phyloP scores from a whole-genome alignment of 2,329 filamentous ascomycete species.

The Paraconiothyrium brasiliense region DNA sequence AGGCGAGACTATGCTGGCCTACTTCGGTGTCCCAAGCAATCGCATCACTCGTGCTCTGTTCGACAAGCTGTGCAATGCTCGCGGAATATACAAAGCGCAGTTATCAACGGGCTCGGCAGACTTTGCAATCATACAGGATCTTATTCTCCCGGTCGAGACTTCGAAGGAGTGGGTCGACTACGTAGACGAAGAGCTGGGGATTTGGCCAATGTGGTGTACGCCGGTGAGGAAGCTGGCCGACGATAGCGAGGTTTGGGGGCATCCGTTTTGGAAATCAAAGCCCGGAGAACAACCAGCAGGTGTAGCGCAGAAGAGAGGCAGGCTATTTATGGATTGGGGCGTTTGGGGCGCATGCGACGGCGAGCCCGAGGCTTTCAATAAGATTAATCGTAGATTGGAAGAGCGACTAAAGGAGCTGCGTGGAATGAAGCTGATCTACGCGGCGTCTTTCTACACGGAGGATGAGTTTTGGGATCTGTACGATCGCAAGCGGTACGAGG shows the following conservation, averaged over 20 bases:
- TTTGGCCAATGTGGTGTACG: slow-evolving; percentile 66
- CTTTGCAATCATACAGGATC: slow-evolving; percentile 67
- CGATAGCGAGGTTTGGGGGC: slow-evolving; percentile 18
- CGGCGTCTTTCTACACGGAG: slow-evolving; percentile 79
- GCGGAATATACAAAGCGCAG: slow-evolving; percentile 67
- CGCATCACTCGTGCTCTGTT: slow-evolving; percentile 63
- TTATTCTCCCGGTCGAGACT: slow-evolving; percentile 62
- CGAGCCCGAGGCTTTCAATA: slow-evolving; percentile 65
- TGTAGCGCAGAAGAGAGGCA: not conserved
- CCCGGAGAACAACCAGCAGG: not conserved
- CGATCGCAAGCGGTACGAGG: slow-evolving; percentile 65
- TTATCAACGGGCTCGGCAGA: slow-evolving; percentile 63
- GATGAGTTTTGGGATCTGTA: slow-evolving; percentile 72
- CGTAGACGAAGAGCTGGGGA: slow-evolving; percentile 54
- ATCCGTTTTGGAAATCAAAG: slow-evolving; percentile 21
- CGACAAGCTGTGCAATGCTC: slow-evolving; percentile 66
- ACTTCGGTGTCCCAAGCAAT: slow-evolving; percentile 67
- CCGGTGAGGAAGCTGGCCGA: slow-evolving; percentile 46
- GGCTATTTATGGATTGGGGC: slow-evolving; percentile 51
- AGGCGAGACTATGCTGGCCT: slow-evolving; percentile 64
- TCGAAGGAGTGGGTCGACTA: slow-evolving; percentile 62
- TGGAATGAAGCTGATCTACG: slow-evolving; percentile 86
- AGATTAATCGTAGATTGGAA: slow-evolving; percentile 75
- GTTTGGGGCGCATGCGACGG: slow-evolving; percentile 78
- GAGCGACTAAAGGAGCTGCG: slow-evolving; percentile 71